Conservation (phyloP, 1,284 basidiomycete genomes). For the Phlebopus sp. region DNA sequence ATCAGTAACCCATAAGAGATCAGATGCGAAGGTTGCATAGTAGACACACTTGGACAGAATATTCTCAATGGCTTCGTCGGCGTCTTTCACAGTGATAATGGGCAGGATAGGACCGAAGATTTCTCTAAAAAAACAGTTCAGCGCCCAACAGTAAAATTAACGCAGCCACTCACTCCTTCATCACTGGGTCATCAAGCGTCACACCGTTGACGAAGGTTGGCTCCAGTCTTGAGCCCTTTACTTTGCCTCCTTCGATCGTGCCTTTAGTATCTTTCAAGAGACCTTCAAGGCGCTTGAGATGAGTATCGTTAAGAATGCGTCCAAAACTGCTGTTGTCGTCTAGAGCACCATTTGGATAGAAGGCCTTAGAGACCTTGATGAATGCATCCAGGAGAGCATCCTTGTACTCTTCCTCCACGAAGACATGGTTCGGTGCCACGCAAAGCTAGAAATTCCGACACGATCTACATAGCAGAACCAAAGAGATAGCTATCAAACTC, state of each 20-base stretch:
- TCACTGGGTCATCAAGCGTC: constrained; percentile 46
- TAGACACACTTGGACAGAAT: constrained; percentile 39
- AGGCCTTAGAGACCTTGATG: constrained; percentile 33
- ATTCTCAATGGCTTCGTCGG: constrained; percentile 50
- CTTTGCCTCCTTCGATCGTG: constrained; percentile 48
- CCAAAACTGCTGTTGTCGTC: constrained; percentile 37
- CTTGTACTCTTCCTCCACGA: constrained; percentile 45
- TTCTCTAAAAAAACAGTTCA: constrained; percentile 37
- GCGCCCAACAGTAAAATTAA: neutral
- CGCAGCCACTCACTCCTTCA: constrained; percentile 44
- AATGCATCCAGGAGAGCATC: constrained; percentile 48
- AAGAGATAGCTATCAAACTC: constrained; percentile 24
- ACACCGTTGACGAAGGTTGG: constrained; percentile 51
- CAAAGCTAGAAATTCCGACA: constrained; percentile 38
- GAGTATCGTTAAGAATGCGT: constrained; percentile 46
- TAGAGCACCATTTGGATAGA: constrained; percentile 39
- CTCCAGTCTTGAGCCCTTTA: constrained; percentile 40
- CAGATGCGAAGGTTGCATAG: neutral
- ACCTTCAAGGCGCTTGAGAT: constrained; percentile 49
- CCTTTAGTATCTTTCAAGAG: constrained; percentile 38
- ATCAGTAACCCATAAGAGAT: too few relatives aligned
- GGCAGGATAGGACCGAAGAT: constrained; percentile 66
- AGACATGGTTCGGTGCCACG: constrained; percentile 63
- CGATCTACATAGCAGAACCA: neutral
- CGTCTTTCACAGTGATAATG: constrained; percentile 55